Evolutionary conservation across 371 early-diverging fungal species (phyloP), one percentile per base, ranked within the genome.

Genomic region (Rhizomucor miehei): DNA sequence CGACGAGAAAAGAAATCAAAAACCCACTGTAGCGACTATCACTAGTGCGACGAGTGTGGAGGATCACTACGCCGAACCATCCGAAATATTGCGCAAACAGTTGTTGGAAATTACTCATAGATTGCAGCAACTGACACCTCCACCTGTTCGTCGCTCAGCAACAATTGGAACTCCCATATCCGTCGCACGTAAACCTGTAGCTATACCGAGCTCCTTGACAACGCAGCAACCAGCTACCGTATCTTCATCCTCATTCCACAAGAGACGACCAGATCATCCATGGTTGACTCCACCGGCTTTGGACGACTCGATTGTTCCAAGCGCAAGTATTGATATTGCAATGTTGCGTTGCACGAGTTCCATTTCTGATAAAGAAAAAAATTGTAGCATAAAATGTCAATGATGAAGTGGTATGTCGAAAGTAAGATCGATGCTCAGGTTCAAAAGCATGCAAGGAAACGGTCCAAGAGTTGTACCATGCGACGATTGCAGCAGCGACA

Each of bases 381-480:
- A 12, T 47, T 39, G 16, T 40, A 34, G 19, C 45, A 50, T 37
- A 51, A 51, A 25, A 57, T 57, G 57, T 57, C 57, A 11, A 36
- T 51, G 51, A 57, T 57, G 52, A 57, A 57, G 45, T 57, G 57
- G n/a, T 51, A 51, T 35, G 57, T 57, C 25, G 61, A 60, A 48
- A 55, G 61, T 23, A 60, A 60, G 37, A 60, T 60, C 6, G 61
- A 60, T 36, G 55, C 61, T 8, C 61, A 60, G 37, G 45, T 60
- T 20, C 61, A 60, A 46, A 60, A 60, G 54, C 44, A 53, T 44
- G 54, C 54, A 23, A 44, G 54, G 12, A 38, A 44, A 29, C 41
- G 51, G 23, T 51, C 41, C 37, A 51, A 51, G 24, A 38, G 51
- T 23, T 41, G 51, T 24, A 51, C 40, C 8, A 29, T 29, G 29